Evolutionary conservation across 768 basidiomycete genomes (phyloP), one percentile per base, ranked within the genome.

Genomic region (Phaeolepiota aurea): DNA sequence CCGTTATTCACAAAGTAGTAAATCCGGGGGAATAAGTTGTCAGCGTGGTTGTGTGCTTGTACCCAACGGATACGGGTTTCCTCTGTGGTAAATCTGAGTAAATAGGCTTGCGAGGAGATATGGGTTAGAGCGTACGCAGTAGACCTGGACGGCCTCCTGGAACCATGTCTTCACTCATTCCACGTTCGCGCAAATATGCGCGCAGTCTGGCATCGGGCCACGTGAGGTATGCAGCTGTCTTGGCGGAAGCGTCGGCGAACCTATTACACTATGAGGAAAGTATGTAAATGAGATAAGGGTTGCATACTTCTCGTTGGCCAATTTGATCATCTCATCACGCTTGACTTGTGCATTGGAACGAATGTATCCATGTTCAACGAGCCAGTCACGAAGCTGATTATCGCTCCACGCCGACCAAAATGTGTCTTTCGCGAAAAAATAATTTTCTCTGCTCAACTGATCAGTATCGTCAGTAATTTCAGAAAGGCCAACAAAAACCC

Each of bases 181-280:
- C 85, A 47, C 76, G 74, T 53, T 86, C 77, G 32, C 90, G 74
- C 14, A 97, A 73, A 61, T 87, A 96, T 1, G 86, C 90, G 34
- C 92, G 82, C 19, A 98, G 77, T 21, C 93, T 76, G 2, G 92
- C 87, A 53, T 97, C 93, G 10, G 89, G 87, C 94, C 94, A 98
- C 7, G 74, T 72, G 37, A 93, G 66, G 62, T 94, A 96, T 2
- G 77, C 64, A 2, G 79, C 69, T 1, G 72, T 69, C 23, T 65
- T 52, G 1, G 56, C 51, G 10, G 54, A 48, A 11, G 51, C 50
- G 33, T 80, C 74, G 41, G 67, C 68, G 52, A 77, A 79, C 55
- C 77, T 87, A 48, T n/a, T 22, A 20, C 38, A 18, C 33, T 40
- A 47, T 35, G 3, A 38, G 12, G 11, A 4, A 30, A n/a, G 19